phyloP scores from a whole-genome alignment of 2,329 filamentous ascomycete species.

The Colletotrichum tofieldiae region DNA sequence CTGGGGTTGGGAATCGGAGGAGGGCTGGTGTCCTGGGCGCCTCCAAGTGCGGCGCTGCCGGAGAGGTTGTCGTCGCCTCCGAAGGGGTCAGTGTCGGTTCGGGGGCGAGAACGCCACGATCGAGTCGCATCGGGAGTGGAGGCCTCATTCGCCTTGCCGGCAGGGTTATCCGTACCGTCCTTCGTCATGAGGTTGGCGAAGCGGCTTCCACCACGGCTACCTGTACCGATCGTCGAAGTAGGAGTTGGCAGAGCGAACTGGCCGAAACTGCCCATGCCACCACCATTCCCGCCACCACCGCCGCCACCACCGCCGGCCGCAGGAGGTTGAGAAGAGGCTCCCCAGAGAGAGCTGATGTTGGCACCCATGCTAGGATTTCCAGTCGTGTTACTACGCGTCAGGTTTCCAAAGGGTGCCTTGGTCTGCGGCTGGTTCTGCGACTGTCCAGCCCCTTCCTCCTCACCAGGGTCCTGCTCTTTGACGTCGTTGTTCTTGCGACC shows the following conservation, averaged over 20 bases:
- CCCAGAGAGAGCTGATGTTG: constrained; percentile 61
- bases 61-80: constrained; percentile 78
- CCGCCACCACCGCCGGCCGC: constrained; percentile 36
- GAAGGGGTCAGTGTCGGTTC: constrained; percentile 83
- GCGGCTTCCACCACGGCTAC: constrained; percentile 83
- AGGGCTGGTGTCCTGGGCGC: constrained; percentile 78
- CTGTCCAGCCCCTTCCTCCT: constrained; percentile 60
- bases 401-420: constrained; percentile 59
- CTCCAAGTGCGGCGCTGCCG: constrained; percentile 82
- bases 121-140: constrained; percentile 54
- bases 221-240: constrained; percentile 69
- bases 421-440: constrained; percentile 47
- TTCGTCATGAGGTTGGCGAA: constrained; percentile 89
- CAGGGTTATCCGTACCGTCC: constrained; percentile 78
- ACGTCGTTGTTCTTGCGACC: constrained; percentile 68
- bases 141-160: constrained; percentile 65
- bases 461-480: constrained; percentile 62
- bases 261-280: constrained; percentile 87
- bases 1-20: constrained; percentile 53
- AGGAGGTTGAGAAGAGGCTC: constrained; percentile 44
- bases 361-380: constrained; percentile 62
- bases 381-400: constrained; percentile 70
- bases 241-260: constrained; percentile 82
- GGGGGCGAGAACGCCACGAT: constrained; percentile 73
- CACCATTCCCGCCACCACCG: constrained; percentile 52